Evolutionary conservation across 768 basidiomycete genomes (phyloP).

Genomic region (Lactifluus hygrophoroides): DNA sequence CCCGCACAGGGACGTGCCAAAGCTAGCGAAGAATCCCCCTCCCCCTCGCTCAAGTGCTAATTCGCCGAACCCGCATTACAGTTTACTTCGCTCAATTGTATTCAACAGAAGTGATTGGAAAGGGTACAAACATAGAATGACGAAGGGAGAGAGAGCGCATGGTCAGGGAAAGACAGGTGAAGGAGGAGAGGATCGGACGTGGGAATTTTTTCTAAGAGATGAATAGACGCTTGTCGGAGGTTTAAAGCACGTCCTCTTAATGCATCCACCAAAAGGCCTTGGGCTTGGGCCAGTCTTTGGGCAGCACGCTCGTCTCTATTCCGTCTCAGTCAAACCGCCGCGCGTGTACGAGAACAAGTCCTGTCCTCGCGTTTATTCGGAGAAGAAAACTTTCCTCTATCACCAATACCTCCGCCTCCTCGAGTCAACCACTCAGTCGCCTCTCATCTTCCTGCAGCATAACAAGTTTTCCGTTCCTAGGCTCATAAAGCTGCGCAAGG

Average conservation of each 20-base stretch:
- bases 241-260: background rate
- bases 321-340: conserved; percentile 45
- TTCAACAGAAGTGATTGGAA: conserved; percentile 66
- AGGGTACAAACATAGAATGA: conserved; percentile 92
- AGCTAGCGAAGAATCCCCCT: conserved; percentile 68
- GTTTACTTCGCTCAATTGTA: conserved; percentile 65
- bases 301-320: conserved; percentile 16
- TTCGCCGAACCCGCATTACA: conserved; percentile 57
- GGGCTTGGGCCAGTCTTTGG: too few species aligned
- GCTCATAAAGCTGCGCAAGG: conserved; percentile 58
- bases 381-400: conserved; percentile 76
- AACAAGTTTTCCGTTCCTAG: conserved; percentile 63
- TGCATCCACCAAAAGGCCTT: conserved; percentile 5
- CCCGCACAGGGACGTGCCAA: conserved; percentile 60
- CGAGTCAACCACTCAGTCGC: conserved; percentile 41
- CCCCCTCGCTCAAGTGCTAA: conserved; percentile 37
- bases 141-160: conserved; percentile 71
- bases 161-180: conserved; percentile 59
- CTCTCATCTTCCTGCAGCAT: conserved; percentile 75
- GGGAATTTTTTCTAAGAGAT: conserved; percentile 64
- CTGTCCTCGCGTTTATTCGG: conserved; percentile 59
- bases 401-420: conserved; percentile 72
- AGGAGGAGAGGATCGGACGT: conserved; percentile 75
- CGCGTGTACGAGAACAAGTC: conserved; percentile 44
- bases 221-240: conserved; percentile 6